Base-by-base conservation (phyloP, 1,139 yeast genomes). In the Torulaspora pretoriensis region DNA sequence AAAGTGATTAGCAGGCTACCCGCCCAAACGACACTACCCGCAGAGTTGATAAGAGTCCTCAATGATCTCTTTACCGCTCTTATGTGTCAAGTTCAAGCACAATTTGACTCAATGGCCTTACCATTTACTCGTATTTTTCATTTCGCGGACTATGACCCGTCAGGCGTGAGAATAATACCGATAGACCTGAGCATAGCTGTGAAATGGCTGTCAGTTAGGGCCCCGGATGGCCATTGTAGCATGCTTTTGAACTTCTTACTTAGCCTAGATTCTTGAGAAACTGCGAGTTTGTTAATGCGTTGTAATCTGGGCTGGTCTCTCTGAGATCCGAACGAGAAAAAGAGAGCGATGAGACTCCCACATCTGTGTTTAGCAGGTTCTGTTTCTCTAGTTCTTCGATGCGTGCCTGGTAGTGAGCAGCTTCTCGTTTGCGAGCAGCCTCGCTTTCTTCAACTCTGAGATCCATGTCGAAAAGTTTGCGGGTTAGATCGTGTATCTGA, bases 401-500 rank as follows among this genome's bases (percentile, higher is more conserved):
- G 19, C 53, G 45, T 16, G 52, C 48, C 17, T 63, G 52, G 24
- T 53, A 54, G 8, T 42, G 43, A 9, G 40, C 35, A 8, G 54
- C 38, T 13, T 58, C 56, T 7, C 45, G 30, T 16, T 51, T 43
- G 31, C 53, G 47, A 9, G 45, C 12, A 7, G 50, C 50, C 26
- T 55, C 53, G 13, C 54, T 54, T 12, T 61, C 62, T 37, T 56
- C 53, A 5, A 58, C 42, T 41, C 50, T 57, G 28, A 47, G 37
- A 32, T 63, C 63, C 12, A 61, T 35, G 8, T 51, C 37, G 17
- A 50, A 55, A 3, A 56, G 47, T 35, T 49, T 56, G 40, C 57
- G 58, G 8, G 56, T 54, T 35, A 58, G 38, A 5, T 49, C 49
- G 45, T 57, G 59, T 31, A 53, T 57, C 31, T 61, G 57, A 10